Percentiles rank a stretch among this genome's conserved stretches.
These are phyloP conservation scores for Trichophyton rubrum DNA, from an alignment of 2,329 filamentous ascomycete species.

Conservation along the genomic window DNA sequence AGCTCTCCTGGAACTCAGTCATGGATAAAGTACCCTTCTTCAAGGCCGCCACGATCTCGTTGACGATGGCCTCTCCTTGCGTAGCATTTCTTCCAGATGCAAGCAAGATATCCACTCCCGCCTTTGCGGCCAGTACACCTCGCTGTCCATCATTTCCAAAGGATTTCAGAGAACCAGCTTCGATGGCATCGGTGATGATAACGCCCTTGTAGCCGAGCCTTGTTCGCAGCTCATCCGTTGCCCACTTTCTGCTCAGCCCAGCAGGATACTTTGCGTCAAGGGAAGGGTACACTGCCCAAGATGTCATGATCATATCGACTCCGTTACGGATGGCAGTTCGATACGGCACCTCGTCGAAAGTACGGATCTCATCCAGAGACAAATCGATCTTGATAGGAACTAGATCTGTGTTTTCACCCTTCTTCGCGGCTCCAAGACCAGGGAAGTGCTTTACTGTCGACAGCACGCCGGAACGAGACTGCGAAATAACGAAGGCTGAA, in stretches of 20 bases:
- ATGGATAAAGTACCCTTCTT: background rate
- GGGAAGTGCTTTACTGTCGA: constrained; percentile 24
- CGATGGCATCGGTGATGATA: constrained; percentile 23
- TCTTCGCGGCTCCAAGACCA: constrained; percentile 19
- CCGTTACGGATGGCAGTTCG: constrained; percentile 15
- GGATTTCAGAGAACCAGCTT: constrained; percentile 18
- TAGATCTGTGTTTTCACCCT: constrained; percentile 19
- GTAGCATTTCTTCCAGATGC: constrained; percentile 19
- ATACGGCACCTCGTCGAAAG: constrained; percentile 20
- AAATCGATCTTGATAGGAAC: constrained; percentile 19
- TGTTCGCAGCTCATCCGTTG: constrained; percentile 18
- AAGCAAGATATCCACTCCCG: constrained; percentile 23
- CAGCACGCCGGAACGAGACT: constrained; percentile 16
- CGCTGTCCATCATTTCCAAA: constrained; percentile 18
- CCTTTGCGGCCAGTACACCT: constrained; percentile 18
- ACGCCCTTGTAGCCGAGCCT: constrained; percentile 20
- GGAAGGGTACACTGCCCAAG: constrained; percentile 22
- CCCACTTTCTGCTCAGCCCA: constrained; percentile 19
- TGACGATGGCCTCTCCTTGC: constrained; percentile 19
- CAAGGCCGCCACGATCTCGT: constrained; percentile 12
- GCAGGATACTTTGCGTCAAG: constrained; percentile 21
- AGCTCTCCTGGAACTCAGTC: constrained; percentile 2
- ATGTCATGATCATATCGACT: constrained; percentile 23
- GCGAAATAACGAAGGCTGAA: constrained; percentile 15
- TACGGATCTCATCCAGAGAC: constrained; percentile 15